Percentiles rank a stretch among this genome's conserved stretches.
phyloP scores from a whole-genome alignment of 1,284 basidiomycete genomes.

The Tilletia walkeri region DNA sequence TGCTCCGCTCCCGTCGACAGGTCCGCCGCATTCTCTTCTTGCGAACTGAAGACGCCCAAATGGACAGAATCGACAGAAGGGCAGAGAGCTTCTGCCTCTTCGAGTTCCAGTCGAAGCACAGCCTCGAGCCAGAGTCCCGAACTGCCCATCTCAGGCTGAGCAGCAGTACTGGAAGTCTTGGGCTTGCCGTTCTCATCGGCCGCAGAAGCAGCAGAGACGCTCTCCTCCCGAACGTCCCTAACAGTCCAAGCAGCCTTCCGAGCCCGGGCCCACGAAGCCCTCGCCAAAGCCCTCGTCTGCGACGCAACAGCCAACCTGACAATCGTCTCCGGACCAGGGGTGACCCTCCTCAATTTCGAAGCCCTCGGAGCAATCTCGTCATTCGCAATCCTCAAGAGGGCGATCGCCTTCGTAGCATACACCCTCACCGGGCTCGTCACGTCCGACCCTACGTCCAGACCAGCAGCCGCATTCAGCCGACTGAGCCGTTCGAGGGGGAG shows the following conservation, averaged over 20 bases:
- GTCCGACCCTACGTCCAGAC: conserved; percentile 15
- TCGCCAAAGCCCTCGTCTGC: neutral
- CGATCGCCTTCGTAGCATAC: conserved; percentile 36
- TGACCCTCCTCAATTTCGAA: conserved; percentile 21
- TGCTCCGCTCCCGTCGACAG: neutral
- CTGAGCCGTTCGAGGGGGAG: conserved; percentile 18
- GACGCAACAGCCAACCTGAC: conserved; percentile 14
- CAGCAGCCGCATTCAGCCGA: conserved; percentile 22
- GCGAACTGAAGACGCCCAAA: neutral
- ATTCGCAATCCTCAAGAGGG: conserved; percentile 32
- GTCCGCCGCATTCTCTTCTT: conserved; percentile 4
- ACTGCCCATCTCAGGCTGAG: neutral
- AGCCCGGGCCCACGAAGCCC: conserved; percentile 13
- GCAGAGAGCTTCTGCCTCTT: conserved; percentile 32
- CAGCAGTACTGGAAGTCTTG: neutral
- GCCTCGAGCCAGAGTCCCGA: conserved; percentile 33
- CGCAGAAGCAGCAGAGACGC: neutral
- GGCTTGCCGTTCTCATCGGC: neutral
- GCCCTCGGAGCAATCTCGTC: conserved; percentile 18
- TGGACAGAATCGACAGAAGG: conserved; percentile 22
- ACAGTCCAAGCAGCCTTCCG: conserved; percentile 11
- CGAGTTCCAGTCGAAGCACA: conserved; percentile 36
- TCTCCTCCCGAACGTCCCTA: conserved; percentile 9
- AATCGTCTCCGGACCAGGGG: conserved; percentile 21
- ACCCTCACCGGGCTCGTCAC: conserved; percentile 15